Conservation (phyloP, 129 eudicot genomes). For the Apium graveolens region DNA sequence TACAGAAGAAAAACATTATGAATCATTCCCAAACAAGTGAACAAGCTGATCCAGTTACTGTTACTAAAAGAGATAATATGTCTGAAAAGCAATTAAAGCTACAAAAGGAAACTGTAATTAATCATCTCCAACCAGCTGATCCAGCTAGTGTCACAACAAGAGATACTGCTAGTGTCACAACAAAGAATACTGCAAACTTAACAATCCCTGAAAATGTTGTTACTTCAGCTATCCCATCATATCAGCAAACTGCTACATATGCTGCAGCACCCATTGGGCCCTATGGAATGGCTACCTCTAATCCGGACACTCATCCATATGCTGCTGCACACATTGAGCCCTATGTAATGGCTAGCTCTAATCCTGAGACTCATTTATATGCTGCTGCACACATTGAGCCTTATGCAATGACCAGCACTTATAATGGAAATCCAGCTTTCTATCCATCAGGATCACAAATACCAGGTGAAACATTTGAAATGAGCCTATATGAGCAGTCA, state of each 20-base stretch:
- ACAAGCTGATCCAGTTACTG: conserved; percentile 2
- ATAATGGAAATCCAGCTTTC: not conserved
- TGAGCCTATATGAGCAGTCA: conserved; percentile 13
- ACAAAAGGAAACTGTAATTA: conserved; percentile 14
- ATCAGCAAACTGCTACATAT: conserved; percentile 12
- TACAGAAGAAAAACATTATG: conserved; percentile 16
- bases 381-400: conserved; percentile 15
- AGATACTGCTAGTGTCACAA: conserved; percentile 13
- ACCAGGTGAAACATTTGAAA: not conserved
- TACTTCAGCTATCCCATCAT: conserved; percentile 7
- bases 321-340: conserved; percentile 15
- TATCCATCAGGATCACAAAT: conserved; percentile 9
- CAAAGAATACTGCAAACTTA: conserved; percentile 13
- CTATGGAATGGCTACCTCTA: conserved; percentile 15
- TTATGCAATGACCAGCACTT: conserved; percentile 15
- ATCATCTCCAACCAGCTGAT: conserved; percentile 12
- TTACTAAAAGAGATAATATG: conserved; percentile 1
- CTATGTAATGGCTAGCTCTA: conserved; percentile 12
- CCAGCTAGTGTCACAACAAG: conserved; percentile 14
- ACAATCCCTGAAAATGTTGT: not conserved
- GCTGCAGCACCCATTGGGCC: conserved; percentile 20
- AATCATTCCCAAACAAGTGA: conserved; percentile 13
- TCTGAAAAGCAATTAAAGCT: conserved; percentile 14
- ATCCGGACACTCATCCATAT: conserved; percentile 13
- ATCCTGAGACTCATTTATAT: conserved; percentile 13